Conservation (phyloP, 495 filamentous ascomycete genomes). For the Wilcoxina mikolae region DNA sequence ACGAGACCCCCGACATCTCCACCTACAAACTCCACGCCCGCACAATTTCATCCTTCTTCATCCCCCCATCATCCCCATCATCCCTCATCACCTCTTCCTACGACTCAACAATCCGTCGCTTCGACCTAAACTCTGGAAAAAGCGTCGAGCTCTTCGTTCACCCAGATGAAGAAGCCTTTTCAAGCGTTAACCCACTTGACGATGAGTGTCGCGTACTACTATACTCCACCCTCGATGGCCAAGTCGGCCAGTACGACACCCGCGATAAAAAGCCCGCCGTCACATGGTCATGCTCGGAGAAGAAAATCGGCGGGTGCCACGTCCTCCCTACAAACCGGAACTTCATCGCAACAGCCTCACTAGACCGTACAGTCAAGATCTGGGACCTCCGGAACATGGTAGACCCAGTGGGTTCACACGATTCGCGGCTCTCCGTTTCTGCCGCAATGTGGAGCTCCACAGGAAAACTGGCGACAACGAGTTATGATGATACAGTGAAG, state of each 20-base stretch:
- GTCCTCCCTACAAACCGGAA: slow-evolving; percentile 63
- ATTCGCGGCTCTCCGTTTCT: slow-evolving; percentile 68
- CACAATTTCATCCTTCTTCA: slow-evolving; percentile 71
- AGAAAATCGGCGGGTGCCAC: slow-evolving; percentile 91
- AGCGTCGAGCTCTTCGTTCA: slow-evolving; percentile 70
- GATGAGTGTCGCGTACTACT: slow-evolving; percentile 61
- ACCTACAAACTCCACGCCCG: slow-evolving; percentile 80
- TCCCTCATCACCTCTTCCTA: slow-evolving; percentile 76
- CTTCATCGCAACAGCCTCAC: slow-evolving; percentile 74
- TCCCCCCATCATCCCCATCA: slow-evolving; percentile 53
- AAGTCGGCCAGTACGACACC: slow-evolving; percentile 61
- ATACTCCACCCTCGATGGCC: slow-evolving; percentile 75
- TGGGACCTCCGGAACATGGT: slow-evolving; percentile 83
- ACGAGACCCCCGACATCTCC: slow-evolving; percentile 49
- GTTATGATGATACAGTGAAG: slow-evolving; percentile 90
- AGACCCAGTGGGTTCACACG: slow-evolving; percentile 64
- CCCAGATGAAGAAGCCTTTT: slow-evolving; percentile 54
- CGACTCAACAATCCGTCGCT: slow-evolving; percentile 76
- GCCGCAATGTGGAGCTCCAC: slow-evolving; percentile 74
- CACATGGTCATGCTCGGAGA: slow-evolving; percentile 40
- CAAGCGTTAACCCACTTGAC: slow-evolving; percentile 60
- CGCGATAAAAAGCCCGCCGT: not conserved
- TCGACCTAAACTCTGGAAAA: slow-evolving; percentile 66
- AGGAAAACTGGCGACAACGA: slow-evolving; percentile 76
- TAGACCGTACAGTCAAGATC: slow-evolving; percentile 76